phyloP scores from a whole-genome alignment of 345 rosid species.

The Hibiscus trionum region DNA sequence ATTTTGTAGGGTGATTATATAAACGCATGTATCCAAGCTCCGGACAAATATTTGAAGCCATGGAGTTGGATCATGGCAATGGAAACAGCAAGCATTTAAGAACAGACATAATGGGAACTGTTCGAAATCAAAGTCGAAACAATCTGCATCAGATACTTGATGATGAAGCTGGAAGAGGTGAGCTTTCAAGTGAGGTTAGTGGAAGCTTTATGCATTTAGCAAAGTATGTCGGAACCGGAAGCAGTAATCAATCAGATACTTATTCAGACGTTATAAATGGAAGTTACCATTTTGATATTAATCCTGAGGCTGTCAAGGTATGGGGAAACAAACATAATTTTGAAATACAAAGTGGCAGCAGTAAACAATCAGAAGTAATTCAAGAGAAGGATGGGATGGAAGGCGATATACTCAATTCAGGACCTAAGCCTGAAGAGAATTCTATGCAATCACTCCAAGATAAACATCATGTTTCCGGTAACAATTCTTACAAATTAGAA shows the following conservation, averaged over 20 bases:
- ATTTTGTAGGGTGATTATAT: not conserved
- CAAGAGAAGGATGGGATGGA: not conserved
- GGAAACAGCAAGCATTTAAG: conserved; percentile 9
- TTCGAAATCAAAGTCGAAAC: not conserved
- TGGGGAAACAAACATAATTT: conserved; percentile 10
- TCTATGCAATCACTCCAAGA: conserved; percentile 17
- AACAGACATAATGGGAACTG: not conserved
- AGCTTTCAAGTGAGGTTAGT: not conserved
- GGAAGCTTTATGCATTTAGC: not conserved
- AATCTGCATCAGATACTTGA: not conserved
- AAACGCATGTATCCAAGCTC: not conserved
- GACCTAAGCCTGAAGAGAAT: conserved; percentile 6
- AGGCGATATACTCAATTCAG: not conserved
- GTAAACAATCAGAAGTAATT: not conserved
- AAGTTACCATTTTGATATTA: conserved; percentile 11
- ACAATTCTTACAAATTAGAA: conserved; percentile 17
- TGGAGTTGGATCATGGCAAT: conserved; percentile 31
- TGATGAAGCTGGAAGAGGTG: conserved; percentile 5
- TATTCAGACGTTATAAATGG: conserved; percentile 8
- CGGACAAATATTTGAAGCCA: conserved; percentile 20
- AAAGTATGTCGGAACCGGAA: not conserved
- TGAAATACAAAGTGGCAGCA: not conserved
- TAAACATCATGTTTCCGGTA: not conserved
- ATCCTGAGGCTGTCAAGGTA: conserved; percentile 10
- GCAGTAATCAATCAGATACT: not conserved